Percentiles rank a stretch among this genome's conserved stretches.
phyloP scores from a whole-genome alignment of 2,329 filamentous ascomycete species.

The Penicillium sp. region DNA sequence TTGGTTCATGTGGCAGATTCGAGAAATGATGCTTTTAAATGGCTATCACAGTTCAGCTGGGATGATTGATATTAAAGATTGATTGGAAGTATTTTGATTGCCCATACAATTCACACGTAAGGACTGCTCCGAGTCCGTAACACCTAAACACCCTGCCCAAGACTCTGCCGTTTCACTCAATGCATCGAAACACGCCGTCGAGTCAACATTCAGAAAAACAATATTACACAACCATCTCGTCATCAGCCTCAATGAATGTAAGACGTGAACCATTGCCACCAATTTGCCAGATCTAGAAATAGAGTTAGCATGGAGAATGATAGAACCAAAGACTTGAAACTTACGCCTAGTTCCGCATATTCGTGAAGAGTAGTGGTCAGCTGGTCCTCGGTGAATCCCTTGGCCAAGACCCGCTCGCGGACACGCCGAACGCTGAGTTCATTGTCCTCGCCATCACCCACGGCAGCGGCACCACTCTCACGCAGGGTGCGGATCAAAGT shows the following conservation, averaged over 20 bases:
- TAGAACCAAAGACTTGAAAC: constrained; percentile 39
- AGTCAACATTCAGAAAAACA: constrained; percentile 9
- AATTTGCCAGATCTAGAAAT: constrained; percentile 67
- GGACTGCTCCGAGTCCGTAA: constrained; percentile 14
- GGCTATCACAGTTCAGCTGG: not conserved
- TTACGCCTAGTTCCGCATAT: constrained; percentile 82
- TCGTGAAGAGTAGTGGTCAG: constrained; percentile 81
- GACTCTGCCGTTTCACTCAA: constrained; percentile 18
- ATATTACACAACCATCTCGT: constrained; percentile 47
- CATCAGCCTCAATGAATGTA: constrained; percentile 61
- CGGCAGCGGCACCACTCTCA: constrained; percentile 73
- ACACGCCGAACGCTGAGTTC: constrained; percentile 86
- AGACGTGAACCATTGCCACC: constrained; percentile 63
- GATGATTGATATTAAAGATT: constrained; percentile 3
- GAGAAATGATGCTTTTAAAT: no score
- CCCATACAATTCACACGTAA: constrained; percentile 12
- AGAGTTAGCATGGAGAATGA: constrained; percentile 35
- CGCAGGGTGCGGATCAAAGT: constrained; percentile 85
- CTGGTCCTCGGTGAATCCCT: constrained; percentile 94
- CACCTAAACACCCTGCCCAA: constrained; percentile 24
- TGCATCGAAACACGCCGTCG: constrained; percentile 18
- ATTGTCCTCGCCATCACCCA: constrained; percentile 64
- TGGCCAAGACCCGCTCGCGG: constrained; percentile 84
- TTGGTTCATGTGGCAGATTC: no score
- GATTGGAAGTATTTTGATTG: constrained; percentile 17